A percentile compares a stretch with the other conserved stretches of the same genome.
Evolutionary conservation across 495 filamentous ascomycete species (phyloP).

Genomic region (Daldinia childiae): DNA sequence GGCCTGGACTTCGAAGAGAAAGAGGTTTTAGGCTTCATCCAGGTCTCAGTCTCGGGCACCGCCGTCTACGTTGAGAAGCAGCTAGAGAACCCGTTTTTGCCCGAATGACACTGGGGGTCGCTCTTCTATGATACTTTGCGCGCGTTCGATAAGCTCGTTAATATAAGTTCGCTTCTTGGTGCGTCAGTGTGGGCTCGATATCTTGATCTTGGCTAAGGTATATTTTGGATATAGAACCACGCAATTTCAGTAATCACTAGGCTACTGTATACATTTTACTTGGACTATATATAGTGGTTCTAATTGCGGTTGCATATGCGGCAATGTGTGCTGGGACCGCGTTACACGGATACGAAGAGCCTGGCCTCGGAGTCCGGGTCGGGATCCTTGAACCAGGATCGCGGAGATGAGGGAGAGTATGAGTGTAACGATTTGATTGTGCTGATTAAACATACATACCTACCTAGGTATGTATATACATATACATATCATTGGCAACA

Average conservation of each 20-base stretch:
- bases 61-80: slow-evolving; percentile 39
- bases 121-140: neutral
- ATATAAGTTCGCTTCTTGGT: slow-evolving; percentile 1
- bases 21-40: slow-evolving; percentile 36
- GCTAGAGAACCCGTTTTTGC: slow-evolving; percentile 24
- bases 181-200: neutral
- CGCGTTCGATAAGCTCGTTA: neutral
- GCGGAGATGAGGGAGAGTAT: neutral
- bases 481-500: neutral
- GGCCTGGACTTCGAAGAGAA: slow-evolving; percentile 31
- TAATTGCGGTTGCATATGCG: neutral
- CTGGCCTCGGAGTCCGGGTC: neutral
- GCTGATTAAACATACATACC: slow-evolving; percentile 4
- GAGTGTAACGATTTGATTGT: neutral
- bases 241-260: neutral
- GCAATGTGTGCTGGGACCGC: neutral
- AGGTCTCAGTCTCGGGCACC: slow-evolving; percentile 38
- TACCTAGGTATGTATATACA: too few relatives aligned
- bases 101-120: slow-evolving; percentile 12
- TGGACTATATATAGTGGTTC: neutral
- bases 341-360: neutral
- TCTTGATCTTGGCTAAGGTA: neutral
- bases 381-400: neutral
- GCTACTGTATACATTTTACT: neutral
- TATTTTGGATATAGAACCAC: neutral